Percentiles rank a stretch among this genome's conserved stretches.
phyloP scores from a whole-genome alignment of 129 eudicot species.

The Lactuca saligna region DNA sequence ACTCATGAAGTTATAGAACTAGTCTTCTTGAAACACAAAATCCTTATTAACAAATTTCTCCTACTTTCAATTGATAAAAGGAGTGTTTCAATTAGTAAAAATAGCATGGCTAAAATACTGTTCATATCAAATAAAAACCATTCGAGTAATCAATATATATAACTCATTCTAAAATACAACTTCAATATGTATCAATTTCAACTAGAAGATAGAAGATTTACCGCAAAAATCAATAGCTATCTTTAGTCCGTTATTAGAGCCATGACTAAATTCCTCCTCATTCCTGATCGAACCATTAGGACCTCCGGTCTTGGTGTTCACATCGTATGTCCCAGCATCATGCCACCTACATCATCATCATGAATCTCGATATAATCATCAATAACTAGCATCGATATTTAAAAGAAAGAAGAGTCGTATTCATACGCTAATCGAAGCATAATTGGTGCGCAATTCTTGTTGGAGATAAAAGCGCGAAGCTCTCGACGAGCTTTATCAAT shows the following conservation, averaged over 20 bases:
- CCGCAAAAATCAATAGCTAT: slow-evolving; percentile 85
- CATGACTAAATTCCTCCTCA: slow-evolving; percentile 75
- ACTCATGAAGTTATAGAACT: slow-evolving; percentile 12
- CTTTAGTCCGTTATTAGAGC: slow-evolving; percentile 77
- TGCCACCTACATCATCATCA: slow-evolving; percentile 64
- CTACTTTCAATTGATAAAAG: not conserved
- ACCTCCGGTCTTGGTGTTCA: slow-evolving; percentile 85
- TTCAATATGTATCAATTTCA: not conserved
- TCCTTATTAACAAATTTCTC: not conserved
- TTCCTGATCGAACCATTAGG: slow-evolving; percentile 90
- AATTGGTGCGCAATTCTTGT: slow-evolving; percentile 82
- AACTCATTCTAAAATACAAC: not conserved
- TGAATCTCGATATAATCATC: slow-evolving; percentile 8
- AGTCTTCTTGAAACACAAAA: slow-evolving; percentile 11
- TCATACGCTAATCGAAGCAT: slow-evolving; percentile 93
- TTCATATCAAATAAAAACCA: slow-evolving; percentile 13
- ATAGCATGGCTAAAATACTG: slow-evolving; percentile 1
- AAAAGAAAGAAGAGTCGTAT: slow-evolving; percentile 37
- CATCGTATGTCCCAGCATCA: slow-evolving; percentile 93
- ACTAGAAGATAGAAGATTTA: slow-evolving; percentile 11
- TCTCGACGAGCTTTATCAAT: slow-evolving; percentile 84
- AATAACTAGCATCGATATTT: slow-evolving; percentile 3
- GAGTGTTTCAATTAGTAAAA: not conserved
- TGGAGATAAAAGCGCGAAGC: slow-evolving; percentile 84
- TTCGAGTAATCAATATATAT: not conserved